These are phyloP conservation scores for Talaromyces pinophilus DNA, from an alignment of 2,329 filamentous ascomycete genomes.

Conservation along the genomic window DNA sequence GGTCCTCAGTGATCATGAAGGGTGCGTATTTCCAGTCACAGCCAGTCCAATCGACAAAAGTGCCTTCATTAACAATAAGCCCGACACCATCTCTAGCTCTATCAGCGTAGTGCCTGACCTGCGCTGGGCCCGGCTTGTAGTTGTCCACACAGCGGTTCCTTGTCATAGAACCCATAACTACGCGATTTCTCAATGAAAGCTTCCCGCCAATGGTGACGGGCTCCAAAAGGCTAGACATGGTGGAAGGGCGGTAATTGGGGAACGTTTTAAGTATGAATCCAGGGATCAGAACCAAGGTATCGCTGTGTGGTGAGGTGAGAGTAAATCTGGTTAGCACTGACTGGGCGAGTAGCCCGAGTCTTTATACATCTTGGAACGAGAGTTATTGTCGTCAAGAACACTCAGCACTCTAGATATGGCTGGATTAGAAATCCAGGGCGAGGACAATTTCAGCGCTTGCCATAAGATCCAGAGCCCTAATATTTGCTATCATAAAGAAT, in stretches of 20 bases:
- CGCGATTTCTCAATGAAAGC: constrained; percentile 24
- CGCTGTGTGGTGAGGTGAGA: background rate
- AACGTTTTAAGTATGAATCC: background rate
- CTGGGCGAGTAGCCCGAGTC: background rate
- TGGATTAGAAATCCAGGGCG: background rate
- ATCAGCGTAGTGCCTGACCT: constrained; percentile 27
- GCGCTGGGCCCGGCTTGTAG: constrained; percentile 26
- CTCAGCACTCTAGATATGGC: background rate
- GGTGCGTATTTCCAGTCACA: constrained; percentile 29
- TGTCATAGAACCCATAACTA: constrained; percentile 33
- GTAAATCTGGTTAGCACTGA: background rate
- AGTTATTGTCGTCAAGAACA: background rate
- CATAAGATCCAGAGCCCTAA: background rate
- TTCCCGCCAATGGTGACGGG: constrained; percentile 3
- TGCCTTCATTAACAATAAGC: constrained; percentile 30
- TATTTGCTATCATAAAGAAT: background rate
- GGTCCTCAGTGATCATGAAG: constrained; percentile 27
- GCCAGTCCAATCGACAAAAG: constrained; percentile 27
- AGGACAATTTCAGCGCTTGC: background rate
- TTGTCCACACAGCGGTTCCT: constrained; percentile 31
- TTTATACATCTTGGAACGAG: background rate
- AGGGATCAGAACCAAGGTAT: background rate
- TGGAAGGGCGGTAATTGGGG: background rate
- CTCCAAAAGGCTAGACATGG: background rate
- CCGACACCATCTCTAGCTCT: constrained; percentile 28